Evolutionary conservation across 2,329 filamentous ascomycete genomes (phyloP), one percentile per base, ranked within the genome.

Genomic region (Alternaria alternata): DNA sequence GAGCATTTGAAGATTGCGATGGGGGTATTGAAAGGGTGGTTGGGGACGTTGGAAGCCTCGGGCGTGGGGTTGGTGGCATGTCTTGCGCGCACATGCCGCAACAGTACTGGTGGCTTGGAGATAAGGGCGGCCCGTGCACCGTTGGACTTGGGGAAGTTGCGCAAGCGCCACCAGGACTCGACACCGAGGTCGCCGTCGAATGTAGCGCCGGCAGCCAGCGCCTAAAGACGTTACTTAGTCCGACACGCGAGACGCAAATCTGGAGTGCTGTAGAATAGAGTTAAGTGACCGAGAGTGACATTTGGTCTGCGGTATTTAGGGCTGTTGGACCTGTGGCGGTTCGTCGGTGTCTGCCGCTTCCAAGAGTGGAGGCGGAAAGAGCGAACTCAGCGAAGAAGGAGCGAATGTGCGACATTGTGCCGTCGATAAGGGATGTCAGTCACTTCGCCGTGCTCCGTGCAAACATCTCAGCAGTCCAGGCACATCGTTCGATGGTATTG

Each of bases 51-150:
- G 39, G 51, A 39, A 16, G 12, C 20, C 18, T 28, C 2, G 32
- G 32, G 46, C 43, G 52, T 48, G 52, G 52, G 54, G 54, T 44
- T 42, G 18, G 30, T 16, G 14, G 32, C 6, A 51, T 28, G 55
- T 46, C 47, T 52, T 53, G 56, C 56, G 51, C 36, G 58, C 57
- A 63, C 62, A 64, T 64, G 58, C 62, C 58, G 51, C 46, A 51
- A 55, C 36, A 39, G 46, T 24, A 18, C 32, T 36, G 56, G 44
- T 57, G 43, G 53, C 41, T 22, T 47, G 12, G 36, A 18, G 54
- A 57, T 61, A 58, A 61, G 46, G 49, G 38, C 48, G 42, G 42
- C 24, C 52, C 60, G 49, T 56, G 61, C 61, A 26, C 18, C 26
- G 32, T 59, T 49, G 43, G 36, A 30, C 30, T 57, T 63, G 52